A percentile compares a stretch with the other conserved stretches of the same genome.
Evolutionary conservation across 371 early-diverging fungal genomes (phyloP).

Genomic region (Mucor saturninus): DNA sequence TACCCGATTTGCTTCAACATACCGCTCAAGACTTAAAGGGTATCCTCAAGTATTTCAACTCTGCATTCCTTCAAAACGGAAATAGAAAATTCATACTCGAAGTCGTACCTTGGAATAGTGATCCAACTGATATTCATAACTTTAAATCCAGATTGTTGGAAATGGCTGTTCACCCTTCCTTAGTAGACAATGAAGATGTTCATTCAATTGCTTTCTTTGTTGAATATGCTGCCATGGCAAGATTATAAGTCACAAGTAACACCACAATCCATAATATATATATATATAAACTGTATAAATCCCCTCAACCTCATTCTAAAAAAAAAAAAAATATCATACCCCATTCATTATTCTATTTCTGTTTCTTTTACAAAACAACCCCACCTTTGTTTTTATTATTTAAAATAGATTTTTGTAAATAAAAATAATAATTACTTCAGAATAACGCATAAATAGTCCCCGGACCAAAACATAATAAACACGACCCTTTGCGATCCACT

Average conservation of each 20-base stretch:
- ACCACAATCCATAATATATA: conserved; percentile 6
- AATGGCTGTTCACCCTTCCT: conserved; percentile 23
- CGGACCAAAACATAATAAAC: not conserved
- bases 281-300: conserved; percentile 6
- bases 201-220: conserved; percentile 34
- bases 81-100: conserved; percentile 32
- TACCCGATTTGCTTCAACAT: conserved; percentile 42
- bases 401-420: conserved; percentile 11
- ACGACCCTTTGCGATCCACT: not conserved
- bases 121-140: conserved; percentile 17
- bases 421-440: conserved; percentile 3
- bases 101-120: conserved; percentile 41
- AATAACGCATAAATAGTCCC: not conserved
- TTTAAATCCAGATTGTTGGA: conserved; percentile 32
- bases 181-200: conserved; percentile 16
- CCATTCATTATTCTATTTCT: conserved; percentile 6
- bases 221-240: conserved; percentile 32
- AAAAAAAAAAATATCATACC: not conserved
- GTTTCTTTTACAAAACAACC: not conserved
- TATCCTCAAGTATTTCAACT: conserved; percentile 45
- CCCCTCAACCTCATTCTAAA: not conserved
- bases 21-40: conserved; percentile 39
- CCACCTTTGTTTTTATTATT: not conserved
- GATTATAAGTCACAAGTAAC: conserved; percentile 23
- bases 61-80: conserved; percentile 33